Percentiles rank a stretch among this genome's conserved stretches.
phyloP scores from a whole-genome alignment of 441 rosid species.

The Capsella rubella region DNA sequence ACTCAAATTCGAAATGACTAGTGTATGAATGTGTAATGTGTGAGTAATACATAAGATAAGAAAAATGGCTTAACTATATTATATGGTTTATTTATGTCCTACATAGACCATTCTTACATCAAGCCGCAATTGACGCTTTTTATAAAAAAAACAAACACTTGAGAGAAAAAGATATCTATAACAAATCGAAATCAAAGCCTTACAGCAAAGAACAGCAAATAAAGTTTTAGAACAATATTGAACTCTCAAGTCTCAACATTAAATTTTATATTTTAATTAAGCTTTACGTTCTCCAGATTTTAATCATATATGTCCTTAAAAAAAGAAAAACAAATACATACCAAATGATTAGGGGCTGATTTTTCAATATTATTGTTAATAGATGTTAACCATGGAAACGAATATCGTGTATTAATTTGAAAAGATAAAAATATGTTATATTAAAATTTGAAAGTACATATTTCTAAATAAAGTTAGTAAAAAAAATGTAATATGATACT shows the following conservation, averaged over 20 bases:
- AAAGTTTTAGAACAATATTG: neutral
- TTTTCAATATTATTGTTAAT: no score
- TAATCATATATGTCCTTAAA: no score
- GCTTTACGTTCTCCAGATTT: no score
- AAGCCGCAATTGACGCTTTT: slow-evolving; percentile 48
- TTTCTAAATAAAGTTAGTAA: neutral
- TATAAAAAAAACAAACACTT: neutral
- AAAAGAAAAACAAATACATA: no score
- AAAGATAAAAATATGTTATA: no score
- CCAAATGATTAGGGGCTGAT: no score
- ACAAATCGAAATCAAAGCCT: slow-evolving; percentile 15
- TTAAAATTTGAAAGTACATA: no score
- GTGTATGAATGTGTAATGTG: neutral
- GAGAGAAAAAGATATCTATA: neutral
- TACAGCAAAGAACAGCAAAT: slow-evolving; percentile 34
- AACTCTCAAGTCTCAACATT: neutral
- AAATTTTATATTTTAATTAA: neutral
- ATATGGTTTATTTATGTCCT: slow-evolving; percentile 24
- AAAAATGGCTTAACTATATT: neutral
- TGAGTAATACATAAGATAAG: neutral
- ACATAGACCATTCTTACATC: slow-evolving; percentile 37
- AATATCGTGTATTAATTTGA: no score
- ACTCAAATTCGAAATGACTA: neutral
- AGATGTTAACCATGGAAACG: no score
- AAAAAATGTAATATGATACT: neutral